Conservation (phyloP, 2,329 filamentous ascomycete genomes). For the Fusarium nisikadoi region DNA sequence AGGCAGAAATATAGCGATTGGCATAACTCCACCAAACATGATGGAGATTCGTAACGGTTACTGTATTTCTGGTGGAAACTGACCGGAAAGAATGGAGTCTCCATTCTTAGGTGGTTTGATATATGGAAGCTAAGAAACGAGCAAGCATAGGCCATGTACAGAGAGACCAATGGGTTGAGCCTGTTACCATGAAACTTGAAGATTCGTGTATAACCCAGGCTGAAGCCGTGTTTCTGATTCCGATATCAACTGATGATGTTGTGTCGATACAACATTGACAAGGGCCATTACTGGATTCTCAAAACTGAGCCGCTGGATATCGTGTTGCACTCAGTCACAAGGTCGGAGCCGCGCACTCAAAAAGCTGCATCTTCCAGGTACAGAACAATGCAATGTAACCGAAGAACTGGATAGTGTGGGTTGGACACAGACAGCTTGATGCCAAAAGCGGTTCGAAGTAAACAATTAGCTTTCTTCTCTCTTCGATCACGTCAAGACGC, state of each 20-base stretch:
- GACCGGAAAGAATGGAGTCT: conserved; percentile 1
- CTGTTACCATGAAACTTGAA: conserved; percentile 33
- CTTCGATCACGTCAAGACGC: conserved; percentile 8
- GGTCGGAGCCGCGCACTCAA: conserved; percentile 26
- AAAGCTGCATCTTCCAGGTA: conserved; percentile 28
- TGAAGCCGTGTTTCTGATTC: conserved; percentile 25
- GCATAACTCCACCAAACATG: conserved; percentile 27
- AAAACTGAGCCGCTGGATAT: conserved; percentile 20
- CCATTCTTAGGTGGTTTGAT: conserved; percentile 17
- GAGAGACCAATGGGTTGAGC: conserved; percentile 31
- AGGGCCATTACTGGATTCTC: conserved; percentile 1
- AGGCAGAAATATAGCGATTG: conserved; percentile 27
- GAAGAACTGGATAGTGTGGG: conserved; percentile 2
- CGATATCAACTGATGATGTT: conserved; percentile 20
- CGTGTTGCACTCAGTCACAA: conserved; percentile 21
- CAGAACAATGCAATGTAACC: conserved; percentile 18
- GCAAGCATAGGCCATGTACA: conserved; percentile 15
- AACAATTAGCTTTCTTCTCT: conserved; percentile 10
- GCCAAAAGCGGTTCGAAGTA: conserved; percentile 36
- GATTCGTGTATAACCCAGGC: conserved; percentile 21
- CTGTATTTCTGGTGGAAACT: background rate
- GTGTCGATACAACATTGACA: conserved; percentile 22
- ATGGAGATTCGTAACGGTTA: conserved; percentile 23
- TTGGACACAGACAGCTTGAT: conserved; percentile 26
- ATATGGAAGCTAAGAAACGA: conserved; percentile 9